Evolutionary conservation across 371 early-diverging fungal genomes (phyloP).

Genomic region (Actinomortierella ambigua): DNA sequence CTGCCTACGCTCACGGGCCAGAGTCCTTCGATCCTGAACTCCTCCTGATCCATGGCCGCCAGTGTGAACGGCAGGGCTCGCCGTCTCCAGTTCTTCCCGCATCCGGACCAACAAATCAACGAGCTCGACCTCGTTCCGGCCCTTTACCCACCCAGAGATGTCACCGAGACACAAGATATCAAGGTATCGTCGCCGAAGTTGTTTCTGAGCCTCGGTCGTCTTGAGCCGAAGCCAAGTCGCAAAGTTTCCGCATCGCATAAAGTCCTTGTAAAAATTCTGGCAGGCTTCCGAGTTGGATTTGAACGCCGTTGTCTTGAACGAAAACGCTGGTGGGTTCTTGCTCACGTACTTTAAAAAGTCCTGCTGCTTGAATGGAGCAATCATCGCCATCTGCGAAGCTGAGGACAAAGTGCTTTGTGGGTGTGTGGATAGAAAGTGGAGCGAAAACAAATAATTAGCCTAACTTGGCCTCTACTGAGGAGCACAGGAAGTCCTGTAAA

Average conservation of each 20-base stretch:
- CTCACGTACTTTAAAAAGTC: slow-evolving; percentile 35
- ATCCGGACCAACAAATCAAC: slow-evolving; percentile 66
- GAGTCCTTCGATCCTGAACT: neutral
- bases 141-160: slow-evolving; percentile 53
- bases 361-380: slow-evolving; percentile 50
- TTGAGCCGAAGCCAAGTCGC: slow-evolving; percentile 92
- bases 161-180: slow-evolving; percentile 62
- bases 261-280: slow-evolving; percentile 82
- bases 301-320: slow-evolving; percentile 42
- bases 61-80: neutral
- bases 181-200: slow-evolving; percentile 67
- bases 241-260: slow-evolving; percentile 93
- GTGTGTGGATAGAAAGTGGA: slow-evolving; percentile 56
- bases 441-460: too few relatives aligned
- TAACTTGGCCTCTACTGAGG: too few relatives aligned
- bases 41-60: neutral
- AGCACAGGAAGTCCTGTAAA: neutral
- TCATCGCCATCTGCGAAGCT: slow-evolving; percentile 35
- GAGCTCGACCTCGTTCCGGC: slow-evolving; percentile 60
- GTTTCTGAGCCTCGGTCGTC: slow-evolving; percentile 77
- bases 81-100: slow-evolving; percentile 58
- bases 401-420: slow-evolving; percentile 39
- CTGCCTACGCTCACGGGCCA: neutral
- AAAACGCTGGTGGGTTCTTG: slow-evolving; percentile 41
- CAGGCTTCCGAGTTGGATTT: slow-evolving; percentile 46